These are phyloP conservation scores for Trapa bicornis DNA, from an alignment of 345 rosid genomes.

Conservation along the genomic window DNA sequence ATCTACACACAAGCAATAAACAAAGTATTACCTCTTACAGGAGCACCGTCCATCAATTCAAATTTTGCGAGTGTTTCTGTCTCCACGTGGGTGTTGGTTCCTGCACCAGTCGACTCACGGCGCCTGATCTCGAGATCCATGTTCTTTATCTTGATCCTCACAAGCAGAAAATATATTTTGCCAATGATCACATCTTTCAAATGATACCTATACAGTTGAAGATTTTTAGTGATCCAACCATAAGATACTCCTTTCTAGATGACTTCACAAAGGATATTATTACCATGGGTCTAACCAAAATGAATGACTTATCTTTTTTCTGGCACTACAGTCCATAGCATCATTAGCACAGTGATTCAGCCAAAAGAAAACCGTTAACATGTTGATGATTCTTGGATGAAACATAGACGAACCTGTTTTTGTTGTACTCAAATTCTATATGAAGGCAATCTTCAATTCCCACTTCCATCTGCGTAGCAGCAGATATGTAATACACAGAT, in stretches of 20 bases:
- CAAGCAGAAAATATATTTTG: conserved; percentile 95
- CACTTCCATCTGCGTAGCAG: conserved; percentile 77
- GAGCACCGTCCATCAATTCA: conserved; percentile 99
- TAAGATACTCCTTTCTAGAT: background rate
- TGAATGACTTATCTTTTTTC: background rate
- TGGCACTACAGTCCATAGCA: too few species aligned
- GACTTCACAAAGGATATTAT: background rate
- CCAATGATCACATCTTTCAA: conserved; percentile 94
- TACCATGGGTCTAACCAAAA: background rate
- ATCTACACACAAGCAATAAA: background rate
- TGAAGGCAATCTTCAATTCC: conserved; percentile 98
- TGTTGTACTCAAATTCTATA: conserved; percentile 94
- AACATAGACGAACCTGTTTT: conserved; percentile 73
- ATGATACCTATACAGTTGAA: conserved; percentile 53
- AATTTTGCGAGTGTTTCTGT: conserved; percentile 95
- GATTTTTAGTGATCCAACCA: background rate
- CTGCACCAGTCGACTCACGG: conserved; percentile 94
- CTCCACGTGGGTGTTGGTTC: conserved; percentile 93
- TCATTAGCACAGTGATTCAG: background rate
- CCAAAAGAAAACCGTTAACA: background rate
- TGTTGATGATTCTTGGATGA: background rate
- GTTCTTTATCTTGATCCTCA: conserved; percentile 96
- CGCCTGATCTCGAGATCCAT: conserved; percentile 99
- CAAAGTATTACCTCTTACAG: conserved; percentile 62
- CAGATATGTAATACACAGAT: background rate